Evolutionary conservation across 768 basidiomycete species (phyloP), one percentile per base, ranked within the genome.

Genomic region (Mycena maculata): DNA sequence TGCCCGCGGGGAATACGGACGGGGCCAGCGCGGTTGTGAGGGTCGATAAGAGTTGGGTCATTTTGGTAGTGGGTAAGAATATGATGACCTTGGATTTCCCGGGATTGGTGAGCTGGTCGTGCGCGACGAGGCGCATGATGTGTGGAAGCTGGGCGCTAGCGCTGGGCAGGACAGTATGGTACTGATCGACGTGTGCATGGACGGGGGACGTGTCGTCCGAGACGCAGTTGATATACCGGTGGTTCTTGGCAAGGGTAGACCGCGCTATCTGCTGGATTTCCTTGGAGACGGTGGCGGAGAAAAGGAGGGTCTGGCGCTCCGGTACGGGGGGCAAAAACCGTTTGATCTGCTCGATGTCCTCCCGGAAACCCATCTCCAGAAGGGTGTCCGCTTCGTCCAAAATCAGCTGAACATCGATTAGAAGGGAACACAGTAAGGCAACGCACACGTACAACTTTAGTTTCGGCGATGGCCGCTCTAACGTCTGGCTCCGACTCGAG

Each of bases 361-460:
- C 86, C 5, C 92, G 87, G 86, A 97, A 98, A 71, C 96, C 96
- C 91, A 96, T 92, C 62, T 95, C 94, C 13, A 98, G 83, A 15
- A 97, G 83, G 0, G 92, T 93, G 74, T 99, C 96, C 13, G 95
- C 94, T 76, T 98, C 95, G 74, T 99, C 98, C 63, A 99, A 83
- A 65, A 99, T 85, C 57, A 99, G 85, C 93, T 95, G 68, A 56
- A 67, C 15, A 22, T 33, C 31, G 4, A 23, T 57, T 44, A 62
- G n/a, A 63, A 70, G 31, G n/a, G n/a, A n/a, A n/a, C 67, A 60
- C n/a, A 27, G 48, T 39, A 66, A 38, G 23, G 39, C 62, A 38
- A 22, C 31, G 28, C 20, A 57, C 13, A 81, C 90, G 47, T 70
- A 92, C 92, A 70, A 88, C 81, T 71, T 89, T 83, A 2, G 91